phyloP scores from a whole-genome alignment of 2,329 filamentous ascomycete genomes.

The Teratosphaeria gauchensis region DNA sequence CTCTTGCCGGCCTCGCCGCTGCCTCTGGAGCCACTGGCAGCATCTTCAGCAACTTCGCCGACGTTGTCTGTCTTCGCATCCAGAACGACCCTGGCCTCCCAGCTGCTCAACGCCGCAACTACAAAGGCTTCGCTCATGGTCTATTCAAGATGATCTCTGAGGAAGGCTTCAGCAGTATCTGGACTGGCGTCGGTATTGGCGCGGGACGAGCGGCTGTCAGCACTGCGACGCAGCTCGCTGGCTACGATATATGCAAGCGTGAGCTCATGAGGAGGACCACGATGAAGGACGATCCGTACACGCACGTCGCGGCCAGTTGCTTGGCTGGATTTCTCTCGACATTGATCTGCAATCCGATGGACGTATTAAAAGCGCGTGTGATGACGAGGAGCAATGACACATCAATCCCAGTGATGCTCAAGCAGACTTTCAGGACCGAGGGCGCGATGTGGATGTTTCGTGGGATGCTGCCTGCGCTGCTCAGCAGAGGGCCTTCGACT shows the following conservation, averaged over 20 bases:
- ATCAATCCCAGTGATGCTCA: slow-evolving; percentile 10
- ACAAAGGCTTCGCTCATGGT: slow-evolving; percentile 13
- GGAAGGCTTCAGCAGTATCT: slow-evolving; percentile 16
- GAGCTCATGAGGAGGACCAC: slow-evolving; percentile 13
- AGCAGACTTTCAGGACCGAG: slow-evolving; percentile 11
- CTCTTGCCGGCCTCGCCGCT: slow-evolving; percentile 12
- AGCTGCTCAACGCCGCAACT: slow-evolving; percentile 9
- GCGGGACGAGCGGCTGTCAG: slow-evolving; percentile 12
- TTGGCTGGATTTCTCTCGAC: slow-evolving; percentile 16
- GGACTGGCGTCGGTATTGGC: slow-evolving; percentile 15
- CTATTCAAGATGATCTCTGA: slow-evolving; percentile 11
- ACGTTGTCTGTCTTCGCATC: slow-evolving; percentile 15
- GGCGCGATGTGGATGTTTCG: slow-evolving; percentile 15
- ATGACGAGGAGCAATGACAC: slow-evolving; percentile 10
- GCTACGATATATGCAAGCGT: slow-evolving; percentile 16
- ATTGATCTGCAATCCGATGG: slow-evolving; percentile 15
- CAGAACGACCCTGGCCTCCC: slow-evolving; percentile 13
- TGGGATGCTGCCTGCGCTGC: slow-evolving; percentile 13
- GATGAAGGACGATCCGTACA: slow-evolving; percentile 10
- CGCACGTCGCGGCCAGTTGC: slow-evolving; percentile 14
- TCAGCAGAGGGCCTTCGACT: slow-evolving; percentile 16
- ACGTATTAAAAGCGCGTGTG: slow-evolving; percentile 15
- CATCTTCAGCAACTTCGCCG: slow-evolving; percentile 13
- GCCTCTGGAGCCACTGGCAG: slow-evolving; percentile 11
- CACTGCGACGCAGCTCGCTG: slow-evolving; percentile 14